Conservation (phyloP, 163 green algal genomes). For the Scenedesmus sp. region DNA sequence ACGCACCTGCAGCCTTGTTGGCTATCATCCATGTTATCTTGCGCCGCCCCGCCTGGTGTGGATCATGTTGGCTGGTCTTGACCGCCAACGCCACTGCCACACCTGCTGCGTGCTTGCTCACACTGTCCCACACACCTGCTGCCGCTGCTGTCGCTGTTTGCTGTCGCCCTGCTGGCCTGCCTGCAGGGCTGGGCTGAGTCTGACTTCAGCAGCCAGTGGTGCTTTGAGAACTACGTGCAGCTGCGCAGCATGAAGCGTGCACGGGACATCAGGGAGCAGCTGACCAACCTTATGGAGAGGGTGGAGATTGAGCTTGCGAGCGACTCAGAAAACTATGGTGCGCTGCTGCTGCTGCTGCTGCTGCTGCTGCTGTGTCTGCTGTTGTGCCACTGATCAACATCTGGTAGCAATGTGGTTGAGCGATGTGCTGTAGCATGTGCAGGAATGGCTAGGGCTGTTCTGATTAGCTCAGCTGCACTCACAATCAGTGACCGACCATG, state of each 20-base stretch:
- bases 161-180: too few relatives aligned
- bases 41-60: too few relatives aligned
- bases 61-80: too few relatives aligned
- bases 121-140: too few relatives aligned
- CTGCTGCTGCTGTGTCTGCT: neutral
- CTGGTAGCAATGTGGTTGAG: neutral
- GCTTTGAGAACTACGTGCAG: slow-evolving; percentile 98
- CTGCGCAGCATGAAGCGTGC: slow-evolving; percentile 95
- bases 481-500: too few relatives aligned
- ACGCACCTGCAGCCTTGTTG: too few relatives aligned
- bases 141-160: neutral
- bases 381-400: neutral
- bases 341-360: neutral
- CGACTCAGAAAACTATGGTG: slow-evolving; percentile 75
- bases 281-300: slow-evolving; percentile 95
- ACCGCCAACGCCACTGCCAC: too few relatives aligned
- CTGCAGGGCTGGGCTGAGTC: slow-evolving; percentile 87
- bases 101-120: too few relatives aligned
- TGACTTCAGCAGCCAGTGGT: slow-evolving; percentile 93
- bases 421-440: too few relatives aligned
- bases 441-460: too few relatives aligned
- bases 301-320: slow-evolving; percentile 95
- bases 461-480: too few relatives aligned
- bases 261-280: slow-evolving; percentile 95
- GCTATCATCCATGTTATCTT: too few relatives aligned